Percentiles rank a stretch among this genome's conserved stretches.
phyloP scores from a whole-genome alignment of 2,329 filamentous ascomycete genomes.

The Cytospora piceicola region DNA sequence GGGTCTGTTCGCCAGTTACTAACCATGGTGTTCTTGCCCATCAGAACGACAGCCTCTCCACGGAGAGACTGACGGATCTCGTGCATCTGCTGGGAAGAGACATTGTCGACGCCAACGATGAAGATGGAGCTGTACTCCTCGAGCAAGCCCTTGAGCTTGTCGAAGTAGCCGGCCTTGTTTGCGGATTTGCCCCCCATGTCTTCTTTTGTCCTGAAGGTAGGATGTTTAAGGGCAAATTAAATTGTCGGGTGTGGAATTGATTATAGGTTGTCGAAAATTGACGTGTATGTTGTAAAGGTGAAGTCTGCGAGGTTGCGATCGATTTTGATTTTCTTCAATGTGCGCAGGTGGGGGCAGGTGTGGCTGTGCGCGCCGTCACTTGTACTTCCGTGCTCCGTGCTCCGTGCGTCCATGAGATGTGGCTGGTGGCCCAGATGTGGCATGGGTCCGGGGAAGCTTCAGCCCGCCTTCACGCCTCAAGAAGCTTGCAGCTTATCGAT shows the following conservation, averaged over 20 bases:
- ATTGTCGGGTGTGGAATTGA: constrained; percentile 8
- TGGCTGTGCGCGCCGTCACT: constrained; percentile 7
- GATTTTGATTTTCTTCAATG: constrained; percentile 26
- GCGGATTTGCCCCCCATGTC: constrained; percentile 97
- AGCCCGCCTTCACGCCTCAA: background rate
- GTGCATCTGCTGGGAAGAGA: constrained; percentile 99
- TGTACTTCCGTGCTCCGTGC: background rate
- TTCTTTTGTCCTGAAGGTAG: constrained; percentile 92
- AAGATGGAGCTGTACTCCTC: constrained; percentile 97
- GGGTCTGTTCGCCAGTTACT: constrained; percentile 36
- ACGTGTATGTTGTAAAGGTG: constrained; percentile 23
- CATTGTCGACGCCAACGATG: constrained; percentile 98
- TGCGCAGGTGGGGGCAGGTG: constrained; percentile 12
- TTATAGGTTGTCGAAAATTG: constrained; percentile 31
- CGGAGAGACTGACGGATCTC: constrained; percentile 95
- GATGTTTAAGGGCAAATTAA: constrained; percentile 88
- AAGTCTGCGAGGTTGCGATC: background rate
- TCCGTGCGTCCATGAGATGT: background rate
- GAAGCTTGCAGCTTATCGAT: constrained; percentile 21
- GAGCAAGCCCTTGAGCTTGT: constrained; percentile 97
- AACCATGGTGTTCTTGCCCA: constrained; percentile 99
- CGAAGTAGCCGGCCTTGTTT: constrained; percentile 97
- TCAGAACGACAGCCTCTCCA: constrained; percentile 90
- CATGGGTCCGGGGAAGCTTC: background rate
- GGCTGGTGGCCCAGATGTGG: background rate